These are phyloP conservation scores for Solanum chacoense DNA, from an alignment of 305 asterid species.

Conservation along the genomic window DNA sequence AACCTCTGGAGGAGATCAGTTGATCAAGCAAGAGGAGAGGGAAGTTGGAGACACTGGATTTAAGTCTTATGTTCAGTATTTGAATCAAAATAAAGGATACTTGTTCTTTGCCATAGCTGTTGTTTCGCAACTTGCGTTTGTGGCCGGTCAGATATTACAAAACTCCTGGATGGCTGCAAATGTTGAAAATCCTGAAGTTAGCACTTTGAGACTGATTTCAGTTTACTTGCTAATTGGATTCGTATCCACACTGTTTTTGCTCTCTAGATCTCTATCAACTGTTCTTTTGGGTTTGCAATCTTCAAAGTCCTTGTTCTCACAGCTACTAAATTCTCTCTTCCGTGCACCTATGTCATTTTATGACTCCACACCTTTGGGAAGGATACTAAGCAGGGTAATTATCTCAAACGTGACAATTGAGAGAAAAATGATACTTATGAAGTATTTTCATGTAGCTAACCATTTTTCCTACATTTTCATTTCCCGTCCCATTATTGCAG, in stretches of 20 bases:
- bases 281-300: constrained; percentile 59
- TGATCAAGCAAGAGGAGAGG: constrained; percentile 80
- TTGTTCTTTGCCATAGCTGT: constrained; percentile 39
- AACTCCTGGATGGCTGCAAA: constrained; percentile 96
- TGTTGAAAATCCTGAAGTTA: constrained; percentile 50
- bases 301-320: constrained; percentile 56
- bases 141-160: constrained; percentile 45
- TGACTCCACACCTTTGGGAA: constrained; percentile 87
- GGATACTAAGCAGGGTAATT: constrained; percentile 81
- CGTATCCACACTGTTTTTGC: constrained; percentile 33
- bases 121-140: constrained; percentile 43
- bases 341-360: constrained; percentile 95
- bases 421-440: not conserved
- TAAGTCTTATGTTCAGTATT: constrained; percentile 55
- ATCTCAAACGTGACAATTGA: not conserved
- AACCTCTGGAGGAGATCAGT: constrained; percentile 38
- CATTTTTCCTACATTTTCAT: not conserved
- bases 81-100: constrained; percentile 68
- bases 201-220: constrained; percentile 43
- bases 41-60: constrained; percentile 81
- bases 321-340: constrained; percentile 51
- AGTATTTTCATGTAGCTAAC: not conserved
- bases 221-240: constrained; percentile 72
- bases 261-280: constrained; percentile 42
- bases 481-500: constrained; percentile 18